These are phyloP conservation scores for Euptelea pleiosperma DNA, from an alignment of 164 flowering plant species.

Conservation along the genomic window DNA sequence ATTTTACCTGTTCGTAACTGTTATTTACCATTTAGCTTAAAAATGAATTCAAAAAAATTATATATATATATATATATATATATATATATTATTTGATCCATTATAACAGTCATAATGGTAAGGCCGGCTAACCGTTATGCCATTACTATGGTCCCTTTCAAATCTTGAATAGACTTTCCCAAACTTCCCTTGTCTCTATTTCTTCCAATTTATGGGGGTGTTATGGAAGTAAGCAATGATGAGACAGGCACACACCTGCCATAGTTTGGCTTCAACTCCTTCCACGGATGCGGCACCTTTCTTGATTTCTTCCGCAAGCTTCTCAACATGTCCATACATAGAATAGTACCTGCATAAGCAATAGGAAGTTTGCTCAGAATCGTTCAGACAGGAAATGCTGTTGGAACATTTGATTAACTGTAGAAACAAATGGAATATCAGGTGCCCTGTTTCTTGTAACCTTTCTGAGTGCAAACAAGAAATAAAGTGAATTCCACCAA, in stretches of 20 bases:
- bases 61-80: too few relatives aligned
- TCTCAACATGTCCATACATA: constrained; percentile 86
- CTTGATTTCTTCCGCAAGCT: constrained; percentile 74
- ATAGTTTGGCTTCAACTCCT: constrained; percentile 73
- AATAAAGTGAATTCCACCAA: background rate
- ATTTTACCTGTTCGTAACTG: too few relatives aligned
- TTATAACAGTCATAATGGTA: too few relatives aligned
- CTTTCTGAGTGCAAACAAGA: background rate
- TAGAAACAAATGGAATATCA: background rate
- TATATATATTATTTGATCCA: too few relatives aligned
- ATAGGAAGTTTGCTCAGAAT: background rate
- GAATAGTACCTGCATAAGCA: constrained; percentile 60
- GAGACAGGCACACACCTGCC: constrained; percentile 51
- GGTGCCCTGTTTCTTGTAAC: background rate
- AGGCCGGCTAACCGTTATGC: too few relatives aligned
- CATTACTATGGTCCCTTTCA: too few relatives aligned
- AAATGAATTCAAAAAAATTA: too few relatives aligned
- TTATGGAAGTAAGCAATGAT: background rate
- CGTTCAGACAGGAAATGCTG: background rate
- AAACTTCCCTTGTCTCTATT: background rate
- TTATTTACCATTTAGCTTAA: too few relatives aligned
- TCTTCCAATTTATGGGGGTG: background rate
- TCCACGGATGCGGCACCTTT: constrained; percentile 82
- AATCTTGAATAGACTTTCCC: too few relatives aligned
- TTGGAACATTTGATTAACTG: too few relatives aligned